Evolutionary conservation across 345 rosid genomes (phyloP).

Genomic region (Clausena lansium): DNA sequence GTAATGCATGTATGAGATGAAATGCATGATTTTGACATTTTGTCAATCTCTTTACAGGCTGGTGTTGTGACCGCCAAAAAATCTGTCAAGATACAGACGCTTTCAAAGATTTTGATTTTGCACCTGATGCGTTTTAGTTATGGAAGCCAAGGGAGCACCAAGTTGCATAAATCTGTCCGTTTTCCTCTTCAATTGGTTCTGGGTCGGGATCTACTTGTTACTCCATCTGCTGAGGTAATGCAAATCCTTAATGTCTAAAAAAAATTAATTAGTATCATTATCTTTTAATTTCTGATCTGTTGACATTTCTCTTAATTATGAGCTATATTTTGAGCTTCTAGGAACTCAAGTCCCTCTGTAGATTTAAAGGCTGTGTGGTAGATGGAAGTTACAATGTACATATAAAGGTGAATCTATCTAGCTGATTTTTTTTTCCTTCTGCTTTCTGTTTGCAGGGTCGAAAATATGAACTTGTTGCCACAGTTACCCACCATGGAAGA

Average conservation of each 20-base stretch:
- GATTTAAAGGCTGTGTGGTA: neutral
- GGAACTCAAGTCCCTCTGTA: neutral
- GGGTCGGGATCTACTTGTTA: constrained; percentile 64
- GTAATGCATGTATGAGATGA: neutral
- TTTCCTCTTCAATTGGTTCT: constrained; percentile 81
- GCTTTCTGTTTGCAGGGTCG: constrained; percentile 49
- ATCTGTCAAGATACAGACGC: constrained; percentile 73
- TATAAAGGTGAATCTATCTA: neutral
- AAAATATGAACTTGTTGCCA: constrained; percentile 88
- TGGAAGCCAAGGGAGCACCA: constrained; percentile 91
- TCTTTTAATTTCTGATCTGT: neutral
- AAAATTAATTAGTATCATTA: too few species aligned
- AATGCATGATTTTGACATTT: neutral
- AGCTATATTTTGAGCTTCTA: neutral
- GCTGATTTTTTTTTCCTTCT: neutral
- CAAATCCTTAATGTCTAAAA: neutral
- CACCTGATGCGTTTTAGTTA: constrained; percentile 93
- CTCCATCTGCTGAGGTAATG: constrained; percentile 63
- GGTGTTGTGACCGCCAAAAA: constrained; percentile 82
- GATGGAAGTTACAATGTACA: neutral
- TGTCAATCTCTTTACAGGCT: constrained; percentile 45
- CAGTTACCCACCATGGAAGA: constrained; percentile 89
- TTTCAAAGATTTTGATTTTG: constrained; percentile 85
- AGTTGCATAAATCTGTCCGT: constrained; percentile 74
- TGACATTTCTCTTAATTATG: neutral